phyloP scores from a whole-genome alignment of 108 stramenopile species.

The Cyclotella kingstonii region DNA sequence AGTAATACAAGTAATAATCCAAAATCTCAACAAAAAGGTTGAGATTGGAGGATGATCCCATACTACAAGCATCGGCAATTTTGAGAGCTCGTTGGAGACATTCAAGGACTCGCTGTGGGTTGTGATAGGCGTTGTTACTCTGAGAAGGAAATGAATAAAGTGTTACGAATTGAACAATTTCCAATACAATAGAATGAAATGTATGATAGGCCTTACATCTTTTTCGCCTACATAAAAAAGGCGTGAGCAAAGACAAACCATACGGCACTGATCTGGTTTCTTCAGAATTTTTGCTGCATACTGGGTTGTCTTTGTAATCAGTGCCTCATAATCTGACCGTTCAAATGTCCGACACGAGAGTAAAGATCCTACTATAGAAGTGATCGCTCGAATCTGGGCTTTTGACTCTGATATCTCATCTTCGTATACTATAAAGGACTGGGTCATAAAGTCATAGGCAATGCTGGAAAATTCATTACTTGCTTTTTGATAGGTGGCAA shows the following conservation, averaged over 20 bases:
- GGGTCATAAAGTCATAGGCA: slow-evolving; percentile 93
- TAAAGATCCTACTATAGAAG: slow-evolving; percentile 87
- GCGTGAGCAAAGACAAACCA: slow-evolving; percentile 89
- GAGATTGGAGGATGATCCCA: slow-evolving; percentile 64
- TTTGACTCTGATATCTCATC: slow-evolving; percentile 83
- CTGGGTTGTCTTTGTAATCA: slow-evolving; percentile 93
- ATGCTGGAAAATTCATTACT: slow-evolving; percentile 68
- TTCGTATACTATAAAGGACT: slow-evolving; percentile 93
- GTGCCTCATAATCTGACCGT: slow-evolving; percentile 87
- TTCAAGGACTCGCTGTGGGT: slow-evolving; percentile 92
- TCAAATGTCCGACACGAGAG: slow-evolving; percentile 65
- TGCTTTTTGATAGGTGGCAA: slow-evolving; percentile 5
- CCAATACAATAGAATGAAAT: background rate
- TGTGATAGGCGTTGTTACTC: slow-evolving; percentile 53
- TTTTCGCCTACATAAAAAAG: slow-evolving; percentile 78
- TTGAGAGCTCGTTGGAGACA: slow-evolving; percentile 90
- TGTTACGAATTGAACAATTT: slow-evolving; percentile 3
- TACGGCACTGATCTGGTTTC: slow-evolving; percentile 93
- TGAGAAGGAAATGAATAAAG: slow-evolving; percentile 25
- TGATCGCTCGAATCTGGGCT: slow-evolving; percentile 81
- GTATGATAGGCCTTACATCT: slow-evolving; percentile 17
- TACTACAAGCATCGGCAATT: slow-evolving; percentile 88
- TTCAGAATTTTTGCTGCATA: slow-evolving; percentile 92
- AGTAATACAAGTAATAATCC: slow-evolving; percentile 94
- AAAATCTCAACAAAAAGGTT: slow-evolving; percentile 94